Conservation (phyloP, 441 rosid species). For the Arabidopsis hybrid region DNA sequence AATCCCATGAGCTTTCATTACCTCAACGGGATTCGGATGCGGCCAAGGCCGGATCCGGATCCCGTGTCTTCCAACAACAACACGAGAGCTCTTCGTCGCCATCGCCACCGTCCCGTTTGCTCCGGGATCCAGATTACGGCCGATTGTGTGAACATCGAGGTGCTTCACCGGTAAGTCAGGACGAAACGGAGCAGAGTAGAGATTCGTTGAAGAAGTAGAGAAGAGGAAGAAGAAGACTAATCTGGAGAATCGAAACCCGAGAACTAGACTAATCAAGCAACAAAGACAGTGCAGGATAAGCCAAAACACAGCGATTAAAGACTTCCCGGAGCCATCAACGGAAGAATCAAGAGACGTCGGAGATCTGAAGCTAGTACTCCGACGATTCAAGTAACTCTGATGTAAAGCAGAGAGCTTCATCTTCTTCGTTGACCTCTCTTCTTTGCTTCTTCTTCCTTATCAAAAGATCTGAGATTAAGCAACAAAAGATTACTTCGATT, state of each 20-base stretch:
- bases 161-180: slow-evolving; percentile 46
- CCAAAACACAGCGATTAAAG: slow-evolving; percentile 79
- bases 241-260: slow-evolving; percentile 96
- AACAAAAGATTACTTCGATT: slow-evolving; percentile 28
- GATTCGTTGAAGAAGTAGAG: slow-evolving; percentile 60
- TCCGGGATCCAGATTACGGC: slow-evolving; percentile 33
- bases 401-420: slow-evolving; percentile 89
- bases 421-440: slow-evolving; percentile 31
- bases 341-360: slow-evolving; percentile 61
- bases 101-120: slow-evolving; percentile 27
- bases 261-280: slow-evolving; percentile 84
- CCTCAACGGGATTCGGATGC: slow-evolving; percentile 90
- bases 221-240: slow-evolving; percentile 86
- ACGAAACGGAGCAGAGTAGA: slow-evolving; percentile 75
- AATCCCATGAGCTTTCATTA: slow-evolving; percentile 90
- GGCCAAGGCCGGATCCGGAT: slow-evolving; percentile 99
- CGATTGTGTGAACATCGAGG: slow-evolving; percentile 38
- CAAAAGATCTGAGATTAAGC: slow-evolving; percentile 27
- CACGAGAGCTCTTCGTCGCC: slow-evolving; percentile 59
- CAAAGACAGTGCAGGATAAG: slow-evolving; percentile 73
- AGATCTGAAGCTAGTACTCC: slow-evolving; percentile 72
- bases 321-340: slow-evolving; percentile 59
- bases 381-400: slow-evolving; percentile 83
- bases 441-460: slow-evolving; percentile 7
- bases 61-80: slow-evolving; percentile 97